Evolutionary conservation across 805 yeast genomes (phyloP).

Genomic region (Yamadazyma insecticola): DNA sequence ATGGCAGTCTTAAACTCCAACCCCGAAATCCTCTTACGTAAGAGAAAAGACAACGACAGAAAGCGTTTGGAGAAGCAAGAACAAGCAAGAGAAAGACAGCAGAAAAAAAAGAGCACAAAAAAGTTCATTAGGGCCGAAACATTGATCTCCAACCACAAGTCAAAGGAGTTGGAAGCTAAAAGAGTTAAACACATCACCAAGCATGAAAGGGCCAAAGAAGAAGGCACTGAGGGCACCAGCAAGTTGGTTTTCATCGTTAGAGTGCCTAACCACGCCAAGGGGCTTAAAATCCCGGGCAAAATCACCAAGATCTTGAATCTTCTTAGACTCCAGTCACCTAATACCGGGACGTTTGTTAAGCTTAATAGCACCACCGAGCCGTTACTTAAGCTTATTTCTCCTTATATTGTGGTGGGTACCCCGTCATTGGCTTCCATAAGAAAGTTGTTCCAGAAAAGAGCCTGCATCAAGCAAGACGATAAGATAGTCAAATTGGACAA

Average conservation of each 20-base stretch:
- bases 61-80: conserved; percentile 71
- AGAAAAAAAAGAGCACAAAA: conserved; percentile 38
- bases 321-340: conserved; percentile 53
- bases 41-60: conserved; percentile 75
- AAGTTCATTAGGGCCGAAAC: conserved; percentile 73
- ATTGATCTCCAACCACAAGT: conserved; percentile 59
- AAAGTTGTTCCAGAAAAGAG: conserved; percentile 72
- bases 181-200: conserved; percentile 62
- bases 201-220: conserved; percentile 45
- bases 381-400: conserved; percentile 62
- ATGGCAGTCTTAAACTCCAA: conserved; percentile 56
- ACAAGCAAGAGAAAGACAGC: conserved; percentile 48
- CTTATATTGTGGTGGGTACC: conserved; percentile 67
- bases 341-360: conserved; percentile 72
- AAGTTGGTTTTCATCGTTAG: conserved; percentile 60
- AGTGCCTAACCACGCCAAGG: conserved; percentile 54
- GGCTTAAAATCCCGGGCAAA: conserved; percentile 62
- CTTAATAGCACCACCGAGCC: conserved; percentile 56
- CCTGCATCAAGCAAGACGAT: conserved; percentile 43
- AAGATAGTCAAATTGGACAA: conserved; percentile 57
- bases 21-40: conserved; percentile 73
- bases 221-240: conserved; percentile 33
- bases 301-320: conserved; percentile 55
- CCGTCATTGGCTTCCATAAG: conserved; percentile 74
- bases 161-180: conserved; percentile 62